Evolutionary conservation across 78 protist species (phyloP).

Genomic region (Pelomyxa schiedti): DNA sequence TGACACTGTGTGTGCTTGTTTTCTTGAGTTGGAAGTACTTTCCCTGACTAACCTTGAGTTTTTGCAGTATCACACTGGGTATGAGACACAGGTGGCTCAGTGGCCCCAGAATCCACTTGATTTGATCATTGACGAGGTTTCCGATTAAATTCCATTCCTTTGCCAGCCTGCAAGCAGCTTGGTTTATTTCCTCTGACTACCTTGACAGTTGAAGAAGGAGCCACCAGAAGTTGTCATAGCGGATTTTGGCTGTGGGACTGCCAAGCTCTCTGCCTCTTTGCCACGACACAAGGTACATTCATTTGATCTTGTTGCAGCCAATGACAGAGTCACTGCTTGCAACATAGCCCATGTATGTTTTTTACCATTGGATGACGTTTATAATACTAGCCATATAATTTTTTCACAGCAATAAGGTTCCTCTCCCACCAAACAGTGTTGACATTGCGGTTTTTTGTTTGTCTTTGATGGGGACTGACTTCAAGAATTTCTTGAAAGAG

Average conservation of each 20-base stretch:
- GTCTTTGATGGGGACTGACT: slow-evolving; percentile 59
- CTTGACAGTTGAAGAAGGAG: neutral
- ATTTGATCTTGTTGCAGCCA: slow-evolving; percentile 47
- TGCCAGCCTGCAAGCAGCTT: too few relatives aligned
- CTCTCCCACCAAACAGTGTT: slow-evolving; percentile 8
- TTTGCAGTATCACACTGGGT: slow-evolving; percentile 40
- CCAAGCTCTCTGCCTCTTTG: slow-evolving; percentile 9
- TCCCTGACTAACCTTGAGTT: neutral
- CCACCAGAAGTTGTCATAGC: slow-evolving; percentile 10
- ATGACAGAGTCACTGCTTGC: slow-evolving; percentile 35
- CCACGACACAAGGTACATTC: slow-evolving; percentile 33
- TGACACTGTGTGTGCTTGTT: neutral
- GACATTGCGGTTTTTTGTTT: slow-evolving; percentile 47
- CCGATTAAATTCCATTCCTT: too few relatives aligned
- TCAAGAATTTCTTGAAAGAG: slow-evolving; percentile 25
- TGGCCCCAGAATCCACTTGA: slow-evolving; percentile 60
- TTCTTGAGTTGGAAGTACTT: neutral
- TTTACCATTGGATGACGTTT: neutral
- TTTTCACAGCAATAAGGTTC: slow-evolving; percentile 21
- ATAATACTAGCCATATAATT: too few relatives aligned
- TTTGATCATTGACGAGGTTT: neutral
- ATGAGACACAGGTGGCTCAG: slow-evolving; percentile 5
- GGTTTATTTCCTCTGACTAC: too few relatives aligned
- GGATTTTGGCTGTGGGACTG: slow-evolving; percentile 69
- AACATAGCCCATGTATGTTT: slow-evolving; percentile 47